phyloP scores from a whole-genome alignment of 2,329 filamentous ascomycete species.

The Pochonia chlamydosporia region DNA sequence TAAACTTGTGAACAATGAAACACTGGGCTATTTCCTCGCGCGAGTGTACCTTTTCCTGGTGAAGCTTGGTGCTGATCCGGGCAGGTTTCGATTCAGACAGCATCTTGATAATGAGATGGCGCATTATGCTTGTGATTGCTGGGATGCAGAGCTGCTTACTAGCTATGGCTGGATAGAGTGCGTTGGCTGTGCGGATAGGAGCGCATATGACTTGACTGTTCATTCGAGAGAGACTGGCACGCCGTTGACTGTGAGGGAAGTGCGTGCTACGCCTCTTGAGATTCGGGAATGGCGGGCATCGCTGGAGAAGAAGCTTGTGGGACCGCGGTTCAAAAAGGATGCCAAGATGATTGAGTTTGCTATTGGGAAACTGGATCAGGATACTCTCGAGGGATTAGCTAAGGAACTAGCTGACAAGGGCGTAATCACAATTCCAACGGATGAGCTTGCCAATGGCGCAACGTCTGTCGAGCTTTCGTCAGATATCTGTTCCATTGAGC shows the following conservation, averaged over 20 bases:
- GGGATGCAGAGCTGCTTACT: conserved; percentile 62
- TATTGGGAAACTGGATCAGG: conserved; percentile 54
- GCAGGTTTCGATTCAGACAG: conserved; percentile 63
- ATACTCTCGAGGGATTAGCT: conserved; percentile 52
- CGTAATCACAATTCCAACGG: conserved; percentile 7
- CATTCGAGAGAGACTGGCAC: conserved; percentile 60
- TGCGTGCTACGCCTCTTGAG: conserved; percentile 48
- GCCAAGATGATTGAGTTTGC: conserved; percentile 57
- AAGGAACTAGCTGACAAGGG: conserved; percentile 9
- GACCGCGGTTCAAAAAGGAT: conserved; percentile 63
- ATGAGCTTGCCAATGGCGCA: conserved; percentile 10
- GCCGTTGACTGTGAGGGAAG: conserved; percentile 55
- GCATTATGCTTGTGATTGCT: conserved; percentile 66
- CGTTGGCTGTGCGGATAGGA: conserved; percentile 62
- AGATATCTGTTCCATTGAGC: conserved; percentile 39
- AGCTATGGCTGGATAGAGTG: conserved; percentile 68
- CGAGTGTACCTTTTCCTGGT: conserved; percentile 59
- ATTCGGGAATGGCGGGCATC: conserved; percentile 59
- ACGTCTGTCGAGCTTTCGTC: conserved; percentile 54
- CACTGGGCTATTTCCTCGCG: conserved; percentile 63
- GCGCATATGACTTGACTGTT: conserved; percentile 60
- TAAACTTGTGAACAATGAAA: conserved; percentile 62
- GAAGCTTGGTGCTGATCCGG: conserved; percentile 54
- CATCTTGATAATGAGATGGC: conserved; percentile 70
- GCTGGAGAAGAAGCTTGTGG: conserved; percentile 63